Conservation (phyloP, 208 protist genomes). For the Leishmania gerbilli region DNA sequence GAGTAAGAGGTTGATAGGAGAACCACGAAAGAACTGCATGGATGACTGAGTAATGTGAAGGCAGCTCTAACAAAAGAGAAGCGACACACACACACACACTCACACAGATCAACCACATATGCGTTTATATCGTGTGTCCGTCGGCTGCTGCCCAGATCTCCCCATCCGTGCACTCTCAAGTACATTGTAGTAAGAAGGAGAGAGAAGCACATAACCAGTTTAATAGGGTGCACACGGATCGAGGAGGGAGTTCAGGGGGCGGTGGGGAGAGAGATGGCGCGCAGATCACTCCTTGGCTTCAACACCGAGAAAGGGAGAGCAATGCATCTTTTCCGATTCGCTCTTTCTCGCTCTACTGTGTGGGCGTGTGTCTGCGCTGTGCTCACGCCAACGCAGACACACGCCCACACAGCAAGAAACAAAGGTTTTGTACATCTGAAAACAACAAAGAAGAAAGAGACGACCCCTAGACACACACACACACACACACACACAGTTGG, state of each 20-base stretch:
- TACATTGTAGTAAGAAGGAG: slow-evolving; percentile 2
- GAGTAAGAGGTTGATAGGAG: not conserved
- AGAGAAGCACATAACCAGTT: slow-evolving; percentile 6
- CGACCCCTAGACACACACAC: not conserved
- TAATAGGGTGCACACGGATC: not conserved
- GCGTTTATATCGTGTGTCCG: not conserved
- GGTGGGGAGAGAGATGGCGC: not conserved
- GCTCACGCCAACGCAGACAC: not conserved
- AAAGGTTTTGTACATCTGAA: not conserved
- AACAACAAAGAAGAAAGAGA: not conserved
- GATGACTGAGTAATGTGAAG: not conserved
- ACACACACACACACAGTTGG: slow-evolving; percentile 10
- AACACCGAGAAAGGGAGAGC: not conserved
- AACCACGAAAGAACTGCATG: not conserved
- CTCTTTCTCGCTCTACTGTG: not conserved
- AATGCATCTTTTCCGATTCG: not conserved
- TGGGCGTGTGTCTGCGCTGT: not conserved
- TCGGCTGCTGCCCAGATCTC: not conserved
- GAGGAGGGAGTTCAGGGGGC: not conserved
- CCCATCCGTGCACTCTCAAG: not conserved
- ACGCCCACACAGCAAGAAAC: not conserved
- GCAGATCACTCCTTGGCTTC: not conserved
- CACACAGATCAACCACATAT: not conserved
- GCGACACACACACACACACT: not conserved
- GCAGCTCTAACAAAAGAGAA: not conserved